Base-by-base conservation (phyloP, 306 rosid species). In the Glycyrrhiza uralensis region DNA sequence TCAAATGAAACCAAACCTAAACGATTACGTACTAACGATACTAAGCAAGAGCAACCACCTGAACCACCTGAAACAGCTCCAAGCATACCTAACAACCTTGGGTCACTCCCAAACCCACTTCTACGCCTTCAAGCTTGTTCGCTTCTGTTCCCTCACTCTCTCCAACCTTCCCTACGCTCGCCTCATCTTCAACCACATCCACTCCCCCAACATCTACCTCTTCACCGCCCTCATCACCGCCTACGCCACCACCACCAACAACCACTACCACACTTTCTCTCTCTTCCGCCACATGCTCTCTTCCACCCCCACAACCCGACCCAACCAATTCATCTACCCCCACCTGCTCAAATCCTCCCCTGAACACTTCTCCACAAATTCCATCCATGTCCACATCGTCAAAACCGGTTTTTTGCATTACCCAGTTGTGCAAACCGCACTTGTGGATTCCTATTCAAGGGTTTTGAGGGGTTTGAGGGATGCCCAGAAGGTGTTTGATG, bases 221-320 rank as follows among this genome's bases (percentile, higher is more conserved):
- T 89, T 78, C 69, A 84, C 96, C 14, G 96, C 93, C 67, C 73
- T 92, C 74, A 85, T 87, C 83, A 86, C 96, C 1, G 89, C 92
- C 2, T 88, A 83, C 42, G 90, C 92, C 1, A 66, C 87, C 82
- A 65, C 1, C 84, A n/a, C 79, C 17, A 10, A 62, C 35, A 72
- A 77, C 59, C 79, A 77, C 30, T 67, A 41, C 13, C 58, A 83
- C 4, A 81, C 86, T 7, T 51, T 86, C 28, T 5, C 62, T 26
- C 74, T 89, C 42, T 86, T 63, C 71, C 87, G 78, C 59, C 33
- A 36, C 64, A 83, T 92, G 98, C 78, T 89, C 22, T 45, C 10
- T 17, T 2, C 39, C 39, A 44, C 83, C 30, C 45, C 19, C 12
- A 44, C 73, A 11, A 24, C 20, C 2, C 52, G 41, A 1, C 93